These are phyloP conservation scores for Cutaneotrichosporon cutaneum DNA, from an alignment of 1,284 basidiomycete species.

Conservation along the genomic window DNA sequence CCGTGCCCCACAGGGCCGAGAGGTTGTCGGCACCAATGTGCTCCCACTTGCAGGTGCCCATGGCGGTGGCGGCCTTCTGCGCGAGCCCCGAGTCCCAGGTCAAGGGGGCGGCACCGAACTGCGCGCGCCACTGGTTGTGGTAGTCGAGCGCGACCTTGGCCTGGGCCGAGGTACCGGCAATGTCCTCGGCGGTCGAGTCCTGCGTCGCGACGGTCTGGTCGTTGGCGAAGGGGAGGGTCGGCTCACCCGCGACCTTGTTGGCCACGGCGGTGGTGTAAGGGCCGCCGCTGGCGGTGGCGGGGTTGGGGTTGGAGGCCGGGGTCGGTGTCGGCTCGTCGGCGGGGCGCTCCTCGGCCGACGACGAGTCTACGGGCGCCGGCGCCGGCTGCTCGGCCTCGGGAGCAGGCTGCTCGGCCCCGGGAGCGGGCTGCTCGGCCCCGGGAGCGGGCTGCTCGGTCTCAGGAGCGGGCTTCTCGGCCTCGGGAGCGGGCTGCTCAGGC, in stretches of 20 bases:
- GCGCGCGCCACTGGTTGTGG: slow-evolving; percentile 21
- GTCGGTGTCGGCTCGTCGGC: not conserved
- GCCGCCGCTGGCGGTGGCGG: not conserved
- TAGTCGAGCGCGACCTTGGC: slow-evolving; percentile 15
- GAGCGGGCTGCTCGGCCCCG: not conserved
- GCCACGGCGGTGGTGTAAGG: not conserved
- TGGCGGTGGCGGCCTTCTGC: not conserved
- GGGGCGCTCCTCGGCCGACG: not conserved
- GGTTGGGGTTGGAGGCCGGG: no score
- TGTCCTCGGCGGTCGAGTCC: slow-evolving; percentile 45
- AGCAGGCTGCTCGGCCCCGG: not conserved
- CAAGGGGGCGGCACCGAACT: slow-evolving; percentile 9
- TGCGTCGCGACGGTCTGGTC: slow-evolving; percentile 50
- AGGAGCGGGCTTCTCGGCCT: not conserved
- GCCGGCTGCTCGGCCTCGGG: not conserved
- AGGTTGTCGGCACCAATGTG: slow-evolving; percentile 19
- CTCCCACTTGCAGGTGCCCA: slow-evolving; percentile 1
- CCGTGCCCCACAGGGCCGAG: not conserved
- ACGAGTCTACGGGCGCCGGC: no score
- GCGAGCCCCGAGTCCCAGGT: slow-evolving; percentile 15
- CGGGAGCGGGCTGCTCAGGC: slow-evolving; percentile 1
- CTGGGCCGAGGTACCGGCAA: slow-evolving; percentile 7
- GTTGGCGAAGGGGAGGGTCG: slow-evolving; percentile 50
- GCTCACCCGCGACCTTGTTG: slow-evolving; percentile 33
- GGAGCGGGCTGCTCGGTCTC: not conserved